Percentiles rank a stretch among this genome's conserved stretches.
Evolutionary conservation across 805 yeast species (phyloP).

Genomic region (Zygoascus ofunaensis): DNA sequence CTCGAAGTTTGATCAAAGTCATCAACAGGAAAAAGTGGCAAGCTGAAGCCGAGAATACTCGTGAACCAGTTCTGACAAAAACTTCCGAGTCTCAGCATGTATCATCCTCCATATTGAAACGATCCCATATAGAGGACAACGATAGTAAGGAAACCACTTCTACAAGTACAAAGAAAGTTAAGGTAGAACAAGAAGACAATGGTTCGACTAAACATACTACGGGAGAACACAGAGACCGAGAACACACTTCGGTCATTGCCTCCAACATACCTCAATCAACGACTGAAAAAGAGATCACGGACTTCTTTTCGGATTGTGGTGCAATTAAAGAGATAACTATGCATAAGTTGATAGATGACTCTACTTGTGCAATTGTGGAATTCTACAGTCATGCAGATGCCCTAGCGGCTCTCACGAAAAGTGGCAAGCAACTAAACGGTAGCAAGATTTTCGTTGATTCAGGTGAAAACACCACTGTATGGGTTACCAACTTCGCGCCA

Average conservation of each 20-base stretch:
- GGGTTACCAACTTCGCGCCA: constrained; percentile 72
- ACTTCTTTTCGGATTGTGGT: constrained; percentile 57
- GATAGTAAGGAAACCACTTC: too few species aligned
- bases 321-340: constrained; percentile 9
- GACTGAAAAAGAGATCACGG: constrained; percentile 33
- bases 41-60: constrained; percentile 20
- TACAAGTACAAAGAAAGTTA: background rate
- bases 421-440: constrained; percentile 39
- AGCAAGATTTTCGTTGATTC: constrained; percentile 38
- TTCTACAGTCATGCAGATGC: constrained; percentile 41
- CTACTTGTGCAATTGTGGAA: constrained; percentile 46
- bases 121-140: background rate
- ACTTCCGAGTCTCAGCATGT: too few species aligned
- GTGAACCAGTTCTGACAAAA: constrained; percentile 18
- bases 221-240: constrained; percentile 50
- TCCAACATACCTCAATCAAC: constrained; percentile 36
- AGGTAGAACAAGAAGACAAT: background rate
- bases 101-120: background rate
- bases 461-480: constrained; percentile 44
- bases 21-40: constrained; percentile 7
- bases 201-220: too few species aligned
- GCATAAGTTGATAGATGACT: background rate
- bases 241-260: constrained; percentile 49
- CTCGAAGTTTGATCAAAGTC: background rate
- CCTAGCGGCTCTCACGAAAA: constrained; percentile 52